Percentiles rank a stretch among this genome's conserved stretches.
phyloP scores from a whole-genome alignment of 176 grass and related monocot genomes.

The Zea luxurians region DNA sequence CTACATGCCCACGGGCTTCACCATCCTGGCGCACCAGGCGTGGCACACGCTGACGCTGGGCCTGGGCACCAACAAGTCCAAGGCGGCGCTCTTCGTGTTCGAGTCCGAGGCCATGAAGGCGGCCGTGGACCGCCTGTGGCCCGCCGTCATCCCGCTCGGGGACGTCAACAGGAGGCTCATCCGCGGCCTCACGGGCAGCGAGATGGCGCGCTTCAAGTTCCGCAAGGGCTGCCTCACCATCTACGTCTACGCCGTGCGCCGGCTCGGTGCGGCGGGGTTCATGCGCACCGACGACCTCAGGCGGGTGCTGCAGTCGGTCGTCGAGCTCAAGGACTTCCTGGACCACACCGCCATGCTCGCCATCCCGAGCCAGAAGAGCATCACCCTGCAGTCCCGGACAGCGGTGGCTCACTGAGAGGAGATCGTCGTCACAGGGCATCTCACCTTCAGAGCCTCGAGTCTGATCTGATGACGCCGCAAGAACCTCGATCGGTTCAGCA shows the following conservation, averaged over 20 bases:
- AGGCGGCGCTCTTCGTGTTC: conserved; percentile 87
- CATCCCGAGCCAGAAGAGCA: conserved; percentile 86
- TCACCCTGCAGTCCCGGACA: conserved; percentile 66
- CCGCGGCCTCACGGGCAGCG: conserved; percentile 75
- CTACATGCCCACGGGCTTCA: conserved; percentile 95
- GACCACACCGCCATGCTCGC: conserved; percentile 97
- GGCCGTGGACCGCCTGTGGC: conserved; percentile 87
- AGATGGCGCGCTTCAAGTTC: conserved; percentile 98
- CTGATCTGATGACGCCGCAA: not conserved
- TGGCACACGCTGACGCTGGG: conserved; percentile 97
- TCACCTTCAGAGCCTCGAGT: not conserved
- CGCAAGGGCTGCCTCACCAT: conserved; percentile 93
- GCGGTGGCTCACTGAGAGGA: conserved; percentile 52
- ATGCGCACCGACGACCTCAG: conserved; percentile 76
- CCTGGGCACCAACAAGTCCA: conserved; percentile 96
- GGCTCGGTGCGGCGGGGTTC: conserved; percentile 81
- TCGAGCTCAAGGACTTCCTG: conserved; percentile 84
- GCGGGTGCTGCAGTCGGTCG: conserved; percentile 64
- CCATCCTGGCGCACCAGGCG: conserved; percentile 94
- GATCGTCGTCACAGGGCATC: not conserved
- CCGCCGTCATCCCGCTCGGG: conserved; percentile 75
- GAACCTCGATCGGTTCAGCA: conserved; percentile 12
- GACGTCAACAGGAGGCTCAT: conserved; percentile 98
- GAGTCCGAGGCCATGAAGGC: conserved; percentile 87
- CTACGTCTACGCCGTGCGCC: conserved; percentile 92